Evolutionary conservation across 148 eudicot genomes (phyloP).

Genomic region (Silene latifolia): DNA sequence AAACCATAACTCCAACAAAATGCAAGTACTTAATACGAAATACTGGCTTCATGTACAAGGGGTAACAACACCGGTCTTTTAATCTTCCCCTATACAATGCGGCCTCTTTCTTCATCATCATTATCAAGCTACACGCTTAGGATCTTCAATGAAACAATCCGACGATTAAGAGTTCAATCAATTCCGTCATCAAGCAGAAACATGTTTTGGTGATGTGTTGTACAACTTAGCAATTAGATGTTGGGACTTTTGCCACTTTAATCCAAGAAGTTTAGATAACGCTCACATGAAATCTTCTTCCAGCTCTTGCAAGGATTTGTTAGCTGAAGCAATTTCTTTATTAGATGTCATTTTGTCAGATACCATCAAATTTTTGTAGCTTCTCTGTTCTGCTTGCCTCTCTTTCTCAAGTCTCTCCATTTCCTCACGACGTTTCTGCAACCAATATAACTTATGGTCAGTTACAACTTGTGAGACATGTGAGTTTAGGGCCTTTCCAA

Average conservation of each 20-base stretch:
- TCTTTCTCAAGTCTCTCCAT: slow-evolving; percentile 91
- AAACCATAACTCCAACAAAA: slow-evolving; percentile 8
- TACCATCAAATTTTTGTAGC: slow-evolving; percentile 97
- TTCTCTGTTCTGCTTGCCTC: slow-evolving; percentile 77
- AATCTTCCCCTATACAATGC: slow-evolving; percentile 18
- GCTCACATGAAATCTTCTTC: slow-evolving; percentile 95
- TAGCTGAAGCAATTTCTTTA: slow-evolving; percentile 76
- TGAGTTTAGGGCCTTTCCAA: no score
- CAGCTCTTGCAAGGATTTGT: slow-evolving; percentile 84
- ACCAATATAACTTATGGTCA: slow-evolving; percentile 1
- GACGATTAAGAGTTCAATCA: slow-evolving; percentile 9
- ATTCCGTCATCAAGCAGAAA: slow-evolving; percentile 12
- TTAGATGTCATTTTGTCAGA: slow-evolving; percentile 99
- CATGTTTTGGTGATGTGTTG: slow-evolving; percentile 5
- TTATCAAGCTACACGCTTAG: slow-evolving; percentile 18
- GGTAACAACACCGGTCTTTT: slow-evolving; percentile 13
- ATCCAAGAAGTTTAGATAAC: slow-evolving; percentile 31
- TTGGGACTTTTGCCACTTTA: slow-evolving; percentile 6
- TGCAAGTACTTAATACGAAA: not conserved
- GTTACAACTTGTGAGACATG: not conserved
- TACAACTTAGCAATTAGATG: slow-evolving; percentile 18
- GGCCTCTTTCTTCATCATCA: slow-evolving; percentile 23
- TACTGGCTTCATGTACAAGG: slow-evolving; percentile 13
- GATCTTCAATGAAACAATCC: slow-evolving; percentile 19
- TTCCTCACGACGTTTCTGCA: slow-evolving; percentile 87